Conservation (phyloP, 306 rosid species). For the Benincasa hispida region DNA sequence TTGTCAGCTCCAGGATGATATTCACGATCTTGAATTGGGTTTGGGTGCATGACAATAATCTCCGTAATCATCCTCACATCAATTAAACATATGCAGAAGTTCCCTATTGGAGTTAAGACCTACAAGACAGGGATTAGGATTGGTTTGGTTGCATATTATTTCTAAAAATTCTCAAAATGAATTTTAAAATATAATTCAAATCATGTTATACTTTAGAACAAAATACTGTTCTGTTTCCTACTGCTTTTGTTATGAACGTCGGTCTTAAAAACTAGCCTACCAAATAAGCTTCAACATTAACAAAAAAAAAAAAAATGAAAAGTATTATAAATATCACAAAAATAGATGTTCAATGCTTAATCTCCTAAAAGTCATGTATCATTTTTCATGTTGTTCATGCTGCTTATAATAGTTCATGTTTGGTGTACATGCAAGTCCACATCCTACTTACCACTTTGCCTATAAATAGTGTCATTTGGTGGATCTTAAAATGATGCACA, state of each 20-base stretch:
- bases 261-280: too few species aligned
- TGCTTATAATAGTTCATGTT: too few species aligned
- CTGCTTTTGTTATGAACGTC: background rate
- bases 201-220: background rate
- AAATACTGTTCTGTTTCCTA: background rate
- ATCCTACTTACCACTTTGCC: too few species aligned
- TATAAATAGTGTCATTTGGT: too few species aligned
- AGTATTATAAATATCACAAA: too few species aligned
- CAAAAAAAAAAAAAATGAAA: too few species aligned
- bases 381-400: too few species aligned
- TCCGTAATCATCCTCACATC: slow-evolving; percentile 89
- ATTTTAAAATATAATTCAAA: background rate
- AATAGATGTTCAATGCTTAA: too few species aligned
- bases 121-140: slow-evolving; percentile 13
- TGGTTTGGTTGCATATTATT: background rate
- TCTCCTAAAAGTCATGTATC: too few species aligned
- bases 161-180: background rate
- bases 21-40: slow-evolving; percentile 73
- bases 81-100: slow-evolving; percentile 94
- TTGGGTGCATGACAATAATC: slow-evolving; percentile 91
- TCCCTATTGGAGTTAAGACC: slow-evolving; percentile 98
- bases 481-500: too few species aligned
- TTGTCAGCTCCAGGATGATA: slow-evolving; percentile 96
- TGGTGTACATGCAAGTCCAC: too few species aligned
- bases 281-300: background rate